phyloP scores from a whole-genome alignment of 345 rosid genomes.

The Excoecaria cochinchinensis region DNA sequence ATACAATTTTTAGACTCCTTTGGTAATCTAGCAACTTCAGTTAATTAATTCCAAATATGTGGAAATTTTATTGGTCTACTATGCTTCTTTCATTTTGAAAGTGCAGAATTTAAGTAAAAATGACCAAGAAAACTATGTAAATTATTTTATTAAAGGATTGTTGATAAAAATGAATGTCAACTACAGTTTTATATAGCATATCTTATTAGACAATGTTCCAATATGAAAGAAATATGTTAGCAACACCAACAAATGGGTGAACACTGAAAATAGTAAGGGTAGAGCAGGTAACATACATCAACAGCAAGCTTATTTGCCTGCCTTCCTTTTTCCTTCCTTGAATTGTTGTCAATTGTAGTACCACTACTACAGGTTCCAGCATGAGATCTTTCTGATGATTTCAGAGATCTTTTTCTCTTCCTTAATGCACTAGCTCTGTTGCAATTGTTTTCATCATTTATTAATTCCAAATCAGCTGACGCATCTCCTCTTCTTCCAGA shows the following conservation, averaged over 20 bases:
- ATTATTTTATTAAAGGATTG: not conserved
- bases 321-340: slow-evolving; percentile 31
- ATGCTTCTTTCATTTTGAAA: not conserved
- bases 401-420: slow-evolving; percentile 23
- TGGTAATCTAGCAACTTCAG: not conserved
- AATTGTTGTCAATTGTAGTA: not conserved
- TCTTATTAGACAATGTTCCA: not conserved
- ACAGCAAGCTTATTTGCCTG: slow-evolving; percentile 16
- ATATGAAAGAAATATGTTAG: not conserved
- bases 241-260: not conserved
- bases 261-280: not conserved
- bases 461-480: slow-evolving; percentile 16
- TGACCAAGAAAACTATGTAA: not conserved
- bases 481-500: slow-evolving; percentile 19
- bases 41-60: not conserved
- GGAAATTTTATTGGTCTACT: too few relatives aligned
- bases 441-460: not conserved
- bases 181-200: not conserved
- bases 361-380: slow-evolving; percentile 6
- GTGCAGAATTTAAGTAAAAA: not conserved
- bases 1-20: not conserved
- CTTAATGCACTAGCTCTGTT: slow-evolving; percentile 10
- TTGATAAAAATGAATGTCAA: not conserved
- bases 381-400: slow-evolving; percentile 9
- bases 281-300: slow-evolving; percentile 24